Percentiles rank a stretch among this genome's conserved stretches.
phyloP scores from a whole-genome alignment of 2,329 filamentous ascomycete genomes.

The Microcera coccophila region DNA sequence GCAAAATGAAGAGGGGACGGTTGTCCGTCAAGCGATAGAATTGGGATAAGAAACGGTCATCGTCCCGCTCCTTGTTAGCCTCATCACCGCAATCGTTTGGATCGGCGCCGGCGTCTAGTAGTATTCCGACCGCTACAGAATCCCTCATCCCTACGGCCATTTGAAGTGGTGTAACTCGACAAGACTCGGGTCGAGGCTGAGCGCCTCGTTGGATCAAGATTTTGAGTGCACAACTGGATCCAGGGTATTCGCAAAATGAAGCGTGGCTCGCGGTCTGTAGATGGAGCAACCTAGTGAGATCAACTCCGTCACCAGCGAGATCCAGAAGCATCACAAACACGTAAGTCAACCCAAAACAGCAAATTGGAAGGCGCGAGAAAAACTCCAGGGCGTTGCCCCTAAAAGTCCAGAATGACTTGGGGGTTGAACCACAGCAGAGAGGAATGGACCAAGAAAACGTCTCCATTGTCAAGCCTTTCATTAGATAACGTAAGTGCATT shows the following conservation, averaged over 20 bases:
- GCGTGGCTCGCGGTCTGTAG: background rate
- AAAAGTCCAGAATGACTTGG: too few species aligned
- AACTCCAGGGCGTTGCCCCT: background rate
- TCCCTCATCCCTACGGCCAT: background rate
- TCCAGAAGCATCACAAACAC: background rate
- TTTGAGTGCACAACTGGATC: background rate
- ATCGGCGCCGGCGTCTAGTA: background rate
- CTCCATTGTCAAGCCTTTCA: background rate
- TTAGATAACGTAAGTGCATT: too few species aligned
- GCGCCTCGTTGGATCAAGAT: background rate
- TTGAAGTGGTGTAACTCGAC: slow-evolving; percentile 4
- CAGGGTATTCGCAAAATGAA: background rate
- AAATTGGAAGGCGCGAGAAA: background rate
- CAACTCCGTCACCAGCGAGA: background rate
- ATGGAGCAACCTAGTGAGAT: background rate
- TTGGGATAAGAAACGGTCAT: background rate
- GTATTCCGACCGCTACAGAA: background rate
- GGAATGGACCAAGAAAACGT: background rate
- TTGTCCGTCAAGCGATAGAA: background rate
- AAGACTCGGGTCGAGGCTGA: background rate
- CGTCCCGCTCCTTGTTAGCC: background rate
- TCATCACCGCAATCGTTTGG: background rate
- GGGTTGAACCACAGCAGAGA: too few species aligned
- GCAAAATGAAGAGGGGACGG: slow-evolving; percentile 1
- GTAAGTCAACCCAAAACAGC: background rate